phyloP scores from a whole-genome alignment of 2,329 filamentous ascomycete genomes.

The Neopestalotiopsis sp. region DNA sequence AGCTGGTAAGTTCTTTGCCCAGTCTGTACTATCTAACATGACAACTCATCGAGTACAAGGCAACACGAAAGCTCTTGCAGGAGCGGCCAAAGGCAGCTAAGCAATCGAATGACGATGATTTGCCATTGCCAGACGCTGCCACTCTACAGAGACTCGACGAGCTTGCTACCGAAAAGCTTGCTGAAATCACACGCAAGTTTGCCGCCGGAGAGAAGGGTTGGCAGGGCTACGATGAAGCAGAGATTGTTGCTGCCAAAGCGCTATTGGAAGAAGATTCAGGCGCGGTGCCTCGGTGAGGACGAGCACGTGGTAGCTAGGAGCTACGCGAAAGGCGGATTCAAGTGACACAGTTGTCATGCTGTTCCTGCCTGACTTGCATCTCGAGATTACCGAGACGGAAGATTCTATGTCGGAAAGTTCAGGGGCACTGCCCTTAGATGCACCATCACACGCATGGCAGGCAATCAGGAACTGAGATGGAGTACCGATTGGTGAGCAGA shows the following conservation, averaged over 20 bases:
- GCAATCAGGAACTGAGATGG: conserved; percentile 13
- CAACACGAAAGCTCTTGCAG: conserved; percentile 55
- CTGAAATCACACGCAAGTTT: conserved; percentile 74
- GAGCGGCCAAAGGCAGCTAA: conserved; percentile 50
- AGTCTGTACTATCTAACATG: neutral
- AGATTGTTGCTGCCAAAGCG: conserved; percentile 74
- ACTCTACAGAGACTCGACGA: conserved; percentile 74
- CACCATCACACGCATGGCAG: conserved; percentile 22
- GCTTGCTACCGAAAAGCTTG: conserved; percentile 74
- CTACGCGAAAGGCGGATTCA: conserved; percentile 22
- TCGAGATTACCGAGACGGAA: conserved; percentile 8
- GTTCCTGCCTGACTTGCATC: conserved; percentile 24
- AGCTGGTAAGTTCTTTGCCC: conserved; percentile 61
- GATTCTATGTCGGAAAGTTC: conserved; percentile 24
- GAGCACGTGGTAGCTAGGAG: neutral
- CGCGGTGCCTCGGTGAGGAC: conserved; percentile 48
- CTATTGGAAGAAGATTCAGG: conserved; percentile 63
- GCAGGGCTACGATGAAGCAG: conserved; percentile 74
- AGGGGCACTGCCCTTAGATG: conserved; percentile 23
- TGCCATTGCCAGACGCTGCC: conserved; percentile 59
- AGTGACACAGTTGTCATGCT: conserved; percentile 34
- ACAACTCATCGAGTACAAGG: conserved; percentile 43
- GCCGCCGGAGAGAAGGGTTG: conserved; percentile 67
- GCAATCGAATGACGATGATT: conserved; percentile 53
- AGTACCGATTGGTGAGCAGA: conserved; percentile 2